phyloP scores from a whole-genome alignment of 2,329 filamentous ascomycete genomes.

The Aaosphaeria pasadenensis region DNA sequence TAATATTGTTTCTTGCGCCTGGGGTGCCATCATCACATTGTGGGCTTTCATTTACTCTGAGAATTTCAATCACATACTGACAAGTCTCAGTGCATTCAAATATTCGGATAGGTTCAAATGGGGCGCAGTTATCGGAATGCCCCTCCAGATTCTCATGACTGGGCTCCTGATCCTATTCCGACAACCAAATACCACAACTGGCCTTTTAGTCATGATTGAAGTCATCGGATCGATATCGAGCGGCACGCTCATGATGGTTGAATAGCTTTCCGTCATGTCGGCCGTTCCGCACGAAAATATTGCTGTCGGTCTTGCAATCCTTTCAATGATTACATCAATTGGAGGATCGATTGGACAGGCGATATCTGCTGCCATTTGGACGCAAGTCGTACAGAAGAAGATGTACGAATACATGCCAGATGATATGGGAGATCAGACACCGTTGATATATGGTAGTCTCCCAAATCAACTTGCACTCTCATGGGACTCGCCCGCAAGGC shows the following conservation, averaged over 20 bases:
- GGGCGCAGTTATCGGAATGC: constrained; percentile 57
- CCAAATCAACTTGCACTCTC: constrained; percentile 31
- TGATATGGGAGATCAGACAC: constrained; percentile 32
- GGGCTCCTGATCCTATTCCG: constrained; percentile 51
- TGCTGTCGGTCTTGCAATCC: not conserved
- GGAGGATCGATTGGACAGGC: not conserved
- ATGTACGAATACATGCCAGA: constrained; percentile 42
- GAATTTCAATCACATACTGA: constrained; percentile 41
- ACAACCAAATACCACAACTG: constrained; percentile 27
- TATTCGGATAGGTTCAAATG: constrained; percentile 44
- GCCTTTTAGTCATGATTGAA: not conserved
- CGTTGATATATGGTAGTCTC: not conserved
- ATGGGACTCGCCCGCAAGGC: constrained; percentile 42
- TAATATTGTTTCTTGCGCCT: constrained; percentile 26
- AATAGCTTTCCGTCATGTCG: not conserved
- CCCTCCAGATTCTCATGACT: constrained; percentile 60
- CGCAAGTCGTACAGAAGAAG: constrained; percentile 36
- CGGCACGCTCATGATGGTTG: not conserved
- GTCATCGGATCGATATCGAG: not conserved
- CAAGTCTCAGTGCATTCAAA: constrained; percentile 9
- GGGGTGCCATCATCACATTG: constrained; percentile 15
- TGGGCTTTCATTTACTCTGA: not conserved
- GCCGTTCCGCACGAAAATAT: not conserved
- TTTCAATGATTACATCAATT: not conserved
- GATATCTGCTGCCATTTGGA: not conserved